These are phyloP conservation scores for Iris macrosiphon DNA, from an alignment of 106 monocot genomes.

Conservation along the genomic window DNA sequence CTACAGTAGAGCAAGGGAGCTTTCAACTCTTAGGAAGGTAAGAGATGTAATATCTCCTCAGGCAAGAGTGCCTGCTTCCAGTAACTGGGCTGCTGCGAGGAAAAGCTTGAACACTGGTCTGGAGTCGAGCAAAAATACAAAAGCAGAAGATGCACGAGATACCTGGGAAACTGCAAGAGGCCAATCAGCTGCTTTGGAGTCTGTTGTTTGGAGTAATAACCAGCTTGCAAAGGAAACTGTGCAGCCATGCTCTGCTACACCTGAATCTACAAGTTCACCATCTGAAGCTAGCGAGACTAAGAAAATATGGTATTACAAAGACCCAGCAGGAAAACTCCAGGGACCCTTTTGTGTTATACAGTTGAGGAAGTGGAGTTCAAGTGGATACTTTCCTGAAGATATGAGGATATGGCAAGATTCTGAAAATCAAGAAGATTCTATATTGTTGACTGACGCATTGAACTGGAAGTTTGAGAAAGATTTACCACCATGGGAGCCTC, in stretches of 20 bases:
- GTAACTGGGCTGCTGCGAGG: constrained; percentile 13
- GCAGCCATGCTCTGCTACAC: constrained; percentile 7
- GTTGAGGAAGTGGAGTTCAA: constrained; percentile 53
- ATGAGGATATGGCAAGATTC: constrained; percentile 44
- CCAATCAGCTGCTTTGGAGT: background rate
- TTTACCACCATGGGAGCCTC: constrained; percentile 15
- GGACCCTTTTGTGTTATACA: constrained; percentile 65
- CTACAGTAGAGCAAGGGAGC: constrained; percentile 12
- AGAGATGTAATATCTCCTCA: constrained; percentile 20
- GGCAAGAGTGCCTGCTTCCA: constrained; percentile 8
- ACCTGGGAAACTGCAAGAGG: constrained; percentile 10
- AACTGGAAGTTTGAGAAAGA: constrained; percentile 30
- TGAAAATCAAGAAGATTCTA: constrained; percentile 37
- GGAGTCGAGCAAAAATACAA: constrained; percentile 11
- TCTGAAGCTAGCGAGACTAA: constrained; percentile 26
- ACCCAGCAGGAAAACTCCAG: constrained; percentile 49
- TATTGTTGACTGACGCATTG: constrained; percentile 42
- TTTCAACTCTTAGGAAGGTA: constrained; percentile 27
- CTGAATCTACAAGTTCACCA: constrained; percentile 12
- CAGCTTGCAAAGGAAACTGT: background rate
- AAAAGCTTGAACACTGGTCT: constrained; percentile 3
- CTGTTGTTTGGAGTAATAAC: constrained; percentile 17
- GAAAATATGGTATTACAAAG: constrained; percentile 66
- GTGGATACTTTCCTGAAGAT: constrained; percentile 46
- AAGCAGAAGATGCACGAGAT: constrained; percentile 2